A percentile compares a stretch with the other conserved stretches of the same genome.
Conservation (phyloP, 345 rosid genomes). For the Nasturtium officinale region DNA sequence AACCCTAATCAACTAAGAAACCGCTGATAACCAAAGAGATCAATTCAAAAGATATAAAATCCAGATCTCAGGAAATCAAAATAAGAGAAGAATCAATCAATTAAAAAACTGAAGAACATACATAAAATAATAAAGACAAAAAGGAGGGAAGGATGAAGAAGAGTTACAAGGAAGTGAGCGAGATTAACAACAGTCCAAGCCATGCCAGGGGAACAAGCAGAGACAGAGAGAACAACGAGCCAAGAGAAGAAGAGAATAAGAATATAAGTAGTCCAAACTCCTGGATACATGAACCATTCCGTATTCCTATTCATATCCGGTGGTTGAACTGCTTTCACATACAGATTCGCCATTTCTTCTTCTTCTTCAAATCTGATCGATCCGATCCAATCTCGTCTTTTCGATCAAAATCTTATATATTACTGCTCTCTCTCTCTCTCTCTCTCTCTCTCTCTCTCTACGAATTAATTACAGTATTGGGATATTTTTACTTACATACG, state of each 20-base stretch:
- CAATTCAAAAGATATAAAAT: too few relatives aligned
- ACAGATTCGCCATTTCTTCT: constrained; percentile 49
- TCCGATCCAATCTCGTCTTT: constrained; percentile 15
- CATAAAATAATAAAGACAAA: too few relatives aligned
- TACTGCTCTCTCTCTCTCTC: too few relatives aligned
- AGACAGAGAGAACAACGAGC: constrained; percentile 68
- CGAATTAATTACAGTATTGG: neutral
- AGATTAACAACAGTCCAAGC: constrained; percentile 89
- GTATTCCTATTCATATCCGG: constrained; percentile 86
- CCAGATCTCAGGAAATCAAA: constrained; percentile 24
- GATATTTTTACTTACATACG: constrained; percentile 3
- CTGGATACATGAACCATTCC: constrained; percentile 86
- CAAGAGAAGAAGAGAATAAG: constrained; percentile 72
- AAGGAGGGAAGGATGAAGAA: neutral
- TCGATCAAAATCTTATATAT: neutral
- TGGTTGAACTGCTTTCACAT: constrained; percentile 70
- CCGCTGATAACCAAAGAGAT: neutral
- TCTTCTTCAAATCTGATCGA: neutral
- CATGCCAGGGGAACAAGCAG: constrained; percentile 74
- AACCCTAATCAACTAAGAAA: neutral
- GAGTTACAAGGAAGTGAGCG: constrained; percentile 61
- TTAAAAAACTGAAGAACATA: neutral
- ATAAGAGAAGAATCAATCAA: neutral
- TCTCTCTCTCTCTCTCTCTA: too few relatives aligned
- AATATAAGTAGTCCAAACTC: constrained; percentile 81